Conservation (phyloP, 495 filamentous ascomycete species). For the Trichodelitschia bisporula region DNA sequence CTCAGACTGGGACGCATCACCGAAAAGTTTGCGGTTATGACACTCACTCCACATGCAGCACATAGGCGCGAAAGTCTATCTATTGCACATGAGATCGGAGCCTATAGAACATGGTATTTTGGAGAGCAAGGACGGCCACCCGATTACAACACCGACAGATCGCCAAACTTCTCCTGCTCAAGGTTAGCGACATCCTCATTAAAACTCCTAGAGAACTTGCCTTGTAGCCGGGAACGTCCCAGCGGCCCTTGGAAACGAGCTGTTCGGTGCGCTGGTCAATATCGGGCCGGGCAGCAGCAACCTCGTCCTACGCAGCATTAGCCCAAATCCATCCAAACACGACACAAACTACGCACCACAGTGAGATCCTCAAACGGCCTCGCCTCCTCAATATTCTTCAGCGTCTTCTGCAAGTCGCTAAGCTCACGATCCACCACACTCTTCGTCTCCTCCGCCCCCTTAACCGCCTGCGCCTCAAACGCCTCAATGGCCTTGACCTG, state of each 20-base stretch:
- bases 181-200: neutral
- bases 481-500: conserved; percentile 95
- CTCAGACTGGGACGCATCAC: no score
- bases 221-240: conserved; percentile 96
- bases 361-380: conserved; percentile 93
- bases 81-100: no score
- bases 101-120: no score
- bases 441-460: conserved; percentile 93
- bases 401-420: conserved; percentile 69
- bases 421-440: conserved; percentile 81
- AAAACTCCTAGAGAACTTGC: conserved; percentile 22
- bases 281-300: conserved; percentile 73
- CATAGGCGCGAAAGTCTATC: no score
- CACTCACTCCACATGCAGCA: no score
- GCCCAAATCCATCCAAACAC: no score
- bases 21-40: no score
- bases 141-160: conserved; percentile 68
- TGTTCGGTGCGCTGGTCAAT: conserved; percentile 85
- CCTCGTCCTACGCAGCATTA: conserved; percentile 52
- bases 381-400: conserved; percentile 91
- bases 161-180: conserved; percentile 85
- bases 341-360: conserved; percentile 52
- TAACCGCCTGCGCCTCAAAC: conserved; percentile 88
- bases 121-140: no score
- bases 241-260: conserved; percentile 89